Base-by-base conservation (phyloP, 177 flowering plant species). In the Tripterygium wilfordii region DNA sequence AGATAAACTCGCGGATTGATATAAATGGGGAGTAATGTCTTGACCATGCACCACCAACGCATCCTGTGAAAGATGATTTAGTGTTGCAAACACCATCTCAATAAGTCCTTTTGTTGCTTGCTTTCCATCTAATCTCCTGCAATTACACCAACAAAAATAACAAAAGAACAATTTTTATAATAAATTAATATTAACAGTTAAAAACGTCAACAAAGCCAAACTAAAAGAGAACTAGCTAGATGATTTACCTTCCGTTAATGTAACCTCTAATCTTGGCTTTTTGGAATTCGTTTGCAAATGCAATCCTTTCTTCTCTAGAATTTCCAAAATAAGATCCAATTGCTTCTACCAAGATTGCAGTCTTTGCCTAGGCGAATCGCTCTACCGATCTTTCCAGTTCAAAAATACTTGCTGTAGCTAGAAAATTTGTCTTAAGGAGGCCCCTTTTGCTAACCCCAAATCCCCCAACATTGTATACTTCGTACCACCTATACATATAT, bases 341-440 rank as follows among this genome's bases (percentile, higher is more conserved):
- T 0, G 85, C 61, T 16, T 82, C 70, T 2, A 74, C 28, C 45
- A 92, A 58, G 18, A 66, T 63, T 0, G 64, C 36, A 0, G 95
- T 82, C 54, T 71, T 79, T 5, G 88, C 79, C 97, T 97, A 92
- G 6, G 85, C 86, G 0, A 89, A 62, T 8, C 97, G 56, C 68
- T 79, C 79, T 0, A n/a, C 26, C 0, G 75, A 68, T 55, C 73
- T 71, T 28, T 79, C 88, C 0, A 78, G 77, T 48, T 86, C 95
- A 41, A 65, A 89, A 2, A 84, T 66, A 42, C 74, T 80, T 2
- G 92, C 73, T 1, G 79, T 68, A 3, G 97, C 96, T 19, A 81
- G 0, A 45, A 76, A 89, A 56, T 83, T 85, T 0, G 74, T 51
- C 4, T 42, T 21, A 0, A 85, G 64, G 19, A 81, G 73, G 35